Evolutionary conservation across 1,139 yeast genomes (phyloP), one percentile per base, ranked within the genome.

Genomic region (Blastobotrys aristatus): DNA sequence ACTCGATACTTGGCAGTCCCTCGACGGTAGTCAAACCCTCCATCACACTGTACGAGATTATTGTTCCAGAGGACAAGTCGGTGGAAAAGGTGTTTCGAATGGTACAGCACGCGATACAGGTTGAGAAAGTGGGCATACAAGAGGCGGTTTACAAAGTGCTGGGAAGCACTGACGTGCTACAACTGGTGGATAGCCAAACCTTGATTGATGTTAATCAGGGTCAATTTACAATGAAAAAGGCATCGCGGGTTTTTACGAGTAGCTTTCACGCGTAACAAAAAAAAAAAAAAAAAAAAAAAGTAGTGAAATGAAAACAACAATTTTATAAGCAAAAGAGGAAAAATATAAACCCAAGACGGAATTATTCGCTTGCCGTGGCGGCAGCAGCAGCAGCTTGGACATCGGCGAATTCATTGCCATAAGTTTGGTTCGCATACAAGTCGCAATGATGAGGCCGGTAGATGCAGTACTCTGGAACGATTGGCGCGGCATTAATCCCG

Each of bases 401-500:
- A n/a, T n/a, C n/a, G 13, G 38, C 22, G 21, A 37, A 44, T 18
- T 30, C 31, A 29, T 46, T 37, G 33, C 33, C 8, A 4, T 35
- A 40, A 6, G 49, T 37, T 29, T 46, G 49, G 32, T 46, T 39
- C 11, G 32, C 11, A 24, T 18, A 20, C 34, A 44, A 22, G 27
- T 50, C 76, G 58, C 78, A 74, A 27, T 69, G 63, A 56, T 69
- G 73, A 4, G 78, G 77, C 45, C 72, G 60, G 49, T 59, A 53
- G 50, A 66, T 50, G 50, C 79, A 74, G 53, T 62, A 71, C 51
- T 66, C 63, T 7, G 79, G 77, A 32, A 66, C 70, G 49, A 74
- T 60, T 1, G 76, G 74, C 21, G 69, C 61, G 2, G 72, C 74
- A 13, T 51, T 50, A 53, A 70, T 60, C 0, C 75, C 76, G 43